Evolutionary conservation across 2,329 filamentous ascomycete species (phyloP), one percentile per base, ranked within the genome.

Genomic region (Verticillium tricorpus): DNA sequence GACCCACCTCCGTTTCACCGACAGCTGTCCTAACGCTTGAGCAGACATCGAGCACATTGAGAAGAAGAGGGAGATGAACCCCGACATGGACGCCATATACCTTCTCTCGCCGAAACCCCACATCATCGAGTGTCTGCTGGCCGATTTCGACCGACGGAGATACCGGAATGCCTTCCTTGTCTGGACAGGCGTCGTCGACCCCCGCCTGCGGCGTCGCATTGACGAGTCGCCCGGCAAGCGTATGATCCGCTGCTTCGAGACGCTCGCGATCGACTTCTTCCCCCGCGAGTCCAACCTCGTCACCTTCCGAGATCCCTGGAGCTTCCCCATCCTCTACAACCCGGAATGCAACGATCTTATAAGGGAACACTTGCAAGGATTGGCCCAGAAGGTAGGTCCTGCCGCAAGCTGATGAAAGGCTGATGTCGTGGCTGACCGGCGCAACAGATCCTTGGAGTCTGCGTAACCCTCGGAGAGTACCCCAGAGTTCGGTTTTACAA

Each of bases 21-120:
- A 25, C 19, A 50, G 45, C 45, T 67, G 56, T 56, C 59, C 60
- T 64, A 56, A 66, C 61, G n/a, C 64, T 58, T 60, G 60, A 57
- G 63, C 76, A 96, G 93, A 97, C 77, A 94, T 99, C 75, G 94
- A 98, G 82, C 87, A 87, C 72, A 96, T 99, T 77, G 93, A 97
- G 80, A 87, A 95, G 65, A 88, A 87, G 69, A 87, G 95, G 72
- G 88, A 90, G 57, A 83, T 85, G 72, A 96, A 97, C 73, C 88
- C 89, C 61, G 90, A 92, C 69, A 97, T 96, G 87, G 95, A 98
- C 76, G 95, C 93, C 69, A 87, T 99, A 67, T 99, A 98, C 78
- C 82, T 99, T 64, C 84, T 99, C 62, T 90, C 93, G 0, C 91
- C 95, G 9, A 85, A 91, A 69, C 82, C 92, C 7, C 91, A 97